A percentile compares a stretch with the other conserved stretches of the same genome.
Evolutionary conservation across 306 rosid genomes (phyloP).

Genomic region (Citrullus colocynthis): DNA sequence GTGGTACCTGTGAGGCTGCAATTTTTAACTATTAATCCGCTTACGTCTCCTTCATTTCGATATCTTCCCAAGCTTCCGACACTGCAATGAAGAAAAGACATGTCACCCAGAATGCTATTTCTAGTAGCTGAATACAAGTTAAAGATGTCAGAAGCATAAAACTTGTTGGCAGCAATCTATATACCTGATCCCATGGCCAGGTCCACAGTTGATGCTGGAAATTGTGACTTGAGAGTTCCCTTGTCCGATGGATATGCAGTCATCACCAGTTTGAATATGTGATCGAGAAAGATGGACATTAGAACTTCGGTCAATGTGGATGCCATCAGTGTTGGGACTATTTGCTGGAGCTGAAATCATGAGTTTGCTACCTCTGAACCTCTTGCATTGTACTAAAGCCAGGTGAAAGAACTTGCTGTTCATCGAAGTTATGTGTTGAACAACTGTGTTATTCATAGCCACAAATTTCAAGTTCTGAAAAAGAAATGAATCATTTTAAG

Average conservation of each 20-base stretch:
- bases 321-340: constrained; percentile 42
- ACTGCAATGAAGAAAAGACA: constrained; percentile 1
- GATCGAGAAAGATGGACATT: constrained; percentile 19
- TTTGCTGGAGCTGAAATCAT: constrained; percentile 26
- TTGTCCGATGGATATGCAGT: constrained; percentile 38
- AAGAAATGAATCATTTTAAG: not conserved
- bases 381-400: constrained; percentile 30
- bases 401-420: constrained; percentile 44
- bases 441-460: constrained; percentile 22
- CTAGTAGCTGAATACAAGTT: not conserved
- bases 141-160: no score
- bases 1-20: constrained; percentile 28
- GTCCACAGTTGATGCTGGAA: constrained; percentile 28
- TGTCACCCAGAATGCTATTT: not conserved
- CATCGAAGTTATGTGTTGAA: constrained; percentile 25
- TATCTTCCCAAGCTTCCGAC: constrained; percentile 45
- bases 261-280: constrained; percentile 27
- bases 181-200: constrained; percentile 45
- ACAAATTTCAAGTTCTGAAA: constrained; percentile 34
- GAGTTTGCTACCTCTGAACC: constrained; percentile 31
- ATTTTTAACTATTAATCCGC: constrained; percentile 26
- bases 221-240: constrained; percentile 33
- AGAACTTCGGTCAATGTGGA: constrained; percentile 34
- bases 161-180: not conserved
- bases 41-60: constrained; percentile 27